Evolutionary conservation across 441 rosid species (phyloP).

Genomic region (Erodium chrysanthum): DNA sequence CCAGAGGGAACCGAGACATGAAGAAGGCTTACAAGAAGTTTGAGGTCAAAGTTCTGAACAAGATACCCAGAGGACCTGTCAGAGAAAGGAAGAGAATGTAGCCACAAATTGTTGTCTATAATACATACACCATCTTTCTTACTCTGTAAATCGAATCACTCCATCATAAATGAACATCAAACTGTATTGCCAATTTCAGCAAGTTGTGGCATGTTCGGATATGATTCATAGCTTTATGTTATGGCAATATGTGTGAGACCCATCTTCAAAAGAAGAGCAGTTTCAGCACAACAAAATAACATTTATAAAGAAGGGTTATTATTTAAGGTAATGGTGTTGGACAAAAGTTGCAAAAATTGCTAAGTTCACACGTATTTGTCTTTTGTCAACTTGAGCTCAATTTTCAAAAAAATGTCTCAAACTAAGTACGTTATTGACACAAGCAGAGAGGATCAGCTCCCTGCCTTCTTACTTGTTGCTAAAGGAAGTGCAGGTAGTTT

Average conservation of each 20-base stretch:
- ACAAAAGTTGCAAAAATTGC: too few relatives aligned
- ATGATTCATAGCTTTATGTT: not conserved
- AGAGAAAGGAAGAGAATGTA: slow-evolving; percentile 35
- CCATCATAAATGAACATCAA: not conserved
- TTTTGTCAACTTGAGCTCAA: too few relatives aligned
- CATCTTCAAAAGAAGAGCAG: not conserved
- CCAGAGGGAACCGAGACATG: slow-evolving; percentile 24
- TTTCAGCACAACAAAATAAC: not conserved
- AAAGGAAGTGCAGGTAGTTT: too few relatives aligned
- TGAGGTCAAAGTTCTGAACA: slow-evolving; percentile 54
- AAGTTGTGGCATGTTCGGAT: not conserved
- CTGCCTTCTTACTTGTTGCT: too few relatives aligned
- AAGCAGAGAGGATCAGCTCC: too few relatives aligned
- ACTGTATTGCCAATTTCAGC: not conserved
- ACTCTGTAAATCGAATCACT: too few relatives aligned
- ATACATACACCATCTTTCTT: too few relatives aligned
- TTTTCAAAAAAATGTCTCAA: too few relatives aligned
- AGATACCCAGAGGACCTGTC: slow-evolving; percentile 70
- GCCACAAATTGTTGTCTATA: not conserved
- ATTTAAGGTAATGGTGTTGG: too few relatives aligned
- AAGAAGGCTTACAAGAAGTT: slow-evolving; percentile 37
- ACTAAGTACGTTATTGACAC: too few relatives aligned
- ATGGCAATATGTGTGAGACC: not conserved
- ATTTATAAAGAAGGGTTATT: not conserved
- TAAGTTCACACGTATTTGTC: too few relatives aligned